phyloP scores from a whole-genome alignment of 2,329 filamentous ascomycete species.

The Clathrospora elynae region DNA sequence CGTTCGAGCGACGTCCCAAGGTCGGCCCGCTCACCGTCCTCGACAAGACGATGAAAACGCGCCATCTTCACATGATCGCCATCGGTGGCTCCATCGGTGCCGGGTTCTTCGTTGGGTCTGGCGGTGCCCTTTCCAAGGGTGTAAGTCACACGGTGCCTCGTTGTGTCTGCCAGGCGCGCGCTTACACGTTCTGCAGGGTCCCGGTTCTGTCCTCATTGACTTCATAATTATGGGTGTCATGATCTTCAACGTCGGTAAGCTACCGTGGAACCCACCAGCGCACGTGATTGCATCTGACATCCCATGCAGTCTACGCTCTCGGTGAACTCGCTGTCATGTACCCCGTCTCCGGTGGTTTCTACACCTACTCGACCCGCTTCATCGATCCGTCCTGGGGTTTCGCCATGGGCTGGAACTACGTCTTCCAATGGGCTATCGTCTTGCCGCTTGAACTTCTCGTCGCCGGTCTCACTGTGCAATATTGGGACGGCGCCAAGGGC shows the following conservation, averaged over 20 bases:
- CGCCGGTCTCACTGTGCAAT: conserved; percentile 47
- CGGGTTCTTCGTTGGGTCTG: conserved; percentile 67
- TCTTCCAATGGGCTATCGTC: conserved; percentile 47
- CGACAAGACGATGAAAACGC: conserved; percentile 57
- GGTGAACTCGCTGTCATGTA: conserved; percentile 63
- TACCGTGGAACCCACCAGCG: not conserved
- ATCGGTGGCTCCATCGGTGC: conserved; percentile 67
- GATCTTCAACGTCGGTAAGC: conserved; percentile 49
- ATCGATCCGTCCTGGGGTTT: conserved; percentile 55
- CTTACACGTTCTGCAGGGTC: conserved; percentile 30
- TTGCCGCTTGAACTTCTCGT: conserved; percentile 49
- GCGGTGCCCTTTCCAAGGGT: conserved; percentile 59
- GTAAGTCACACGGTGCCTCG: conserved; percentile 40
- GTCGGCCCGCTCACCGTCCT: conserved; percentile 32
- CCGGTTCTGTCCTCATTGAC: conserved; percentile 46
- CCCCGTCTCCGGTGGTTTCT: conserved; percentile 61
- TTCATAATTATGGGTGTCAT: conserved; percentile 48
- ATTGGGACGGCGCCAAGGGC: conserved; percentile 35
- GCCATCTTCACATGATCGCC: conserved; percentile 67
- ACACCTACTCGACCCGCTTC: conserved; percentile 56
- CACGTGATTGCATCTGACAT: conserved; percentile 43
- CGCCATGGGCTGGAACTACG: conserved; percentile 47
- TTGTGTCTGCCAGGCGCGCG: not conserved
- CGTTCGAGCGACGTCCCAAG: conserved; percentile 43
- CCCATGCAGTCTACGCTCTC: conserved; percentile 56